Evolutionary conservation across 108 stramenopile species (phyloP), one percentile per base, ranked within the genome.

Genomic region (Stephanodiscus triporus): DNA sequence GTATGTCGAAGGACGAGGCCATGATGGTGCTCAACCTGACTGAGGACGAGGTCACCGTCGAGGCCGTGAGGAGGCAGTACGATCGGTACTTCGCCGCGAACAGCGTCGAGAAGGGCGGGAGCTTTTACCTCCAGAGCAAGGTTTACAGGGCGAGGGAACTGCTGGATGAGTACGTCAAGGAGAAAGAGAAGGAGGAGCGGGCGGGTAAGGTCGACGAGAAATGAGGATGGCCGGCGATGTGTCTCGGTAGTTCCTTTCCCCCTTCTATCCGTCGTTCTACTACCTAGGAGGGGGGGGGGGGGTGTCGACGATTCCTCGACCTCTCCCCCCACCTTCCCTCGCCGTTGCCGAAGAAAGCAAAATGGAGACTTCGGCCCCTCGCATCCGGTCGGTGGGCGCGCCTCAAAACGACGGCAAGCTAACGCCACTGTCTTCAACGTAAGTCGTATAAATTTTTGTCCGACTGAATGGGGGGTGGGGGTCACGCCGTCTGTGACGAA

Each of bases 91-190:
- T 96, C 85, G 91, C 80, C 19, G 92, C 94, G 43, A 99, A 99
- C 79, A 92, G 87, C 61, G 92, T 97, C 9, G 70, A 75, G 26
- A 98, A 97, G 32, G 97, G 97, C 23, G 98, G 98, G 36, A 92
- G 90, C 53, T 99, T 99, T 84, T 99, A 99, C 80, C 78, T 99
- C 78, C 98, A 99, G 86, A 96, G 94, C 45, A 99, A 99, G 83
- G 81, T 99, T 20, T 95, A 84, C 79, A 81, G 98, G 36, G 97
- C 98, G 9, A 95, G 94, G 72, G 97, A 99, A 82, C 73, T 92
- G 58, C 70, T 99, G 68, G 79, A 85, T 19, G 90, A 93, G 61
- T 92, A 83, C 60, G 68, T 86, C 13, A 70, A 75, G 40, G 92
- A 92, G 60, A 87, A 91, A 71, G 67, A 82, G 63, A 65, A 54